Evolutionary conservation across 148 eudicot species (phyloP), one percentile per base, ranked within the genome.

Genomic region (Camellia japonica): DNA sequence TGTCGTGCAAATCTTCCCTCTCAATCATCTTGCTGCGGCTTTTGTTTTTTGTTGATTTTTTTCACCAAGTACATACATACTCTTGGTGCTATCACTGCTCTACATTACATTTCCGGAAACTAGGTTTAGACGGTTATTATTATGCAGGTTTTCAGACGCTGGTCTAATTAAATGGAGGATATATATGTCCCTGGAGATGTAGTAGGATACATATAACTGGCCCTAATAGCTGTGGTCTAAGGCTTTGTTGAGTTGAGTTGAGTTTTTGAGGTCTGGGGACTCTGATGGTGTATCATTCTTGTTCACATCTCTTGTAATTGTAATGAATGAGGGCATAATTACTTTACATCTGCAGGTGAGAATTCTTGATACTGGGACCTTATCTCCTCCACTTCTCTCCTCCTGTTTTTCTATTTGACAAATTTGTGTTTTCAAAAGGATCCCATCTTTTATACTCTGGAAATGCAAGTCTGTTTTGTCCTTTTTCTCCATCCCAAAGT

Each of bases 71-170:
- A 63, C 44, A 5, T 30, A 54, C 18, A 72, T 15, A 52, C 43
- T 62, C 76, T 55, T 38, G 20, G 65, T 74, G 23, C 19, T 30
- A 58, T 15, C 62, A 73, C 13, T 74, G 20, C 23, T 74, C 66
- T 5, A 23, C 30, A 47, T 74, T 43, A 74, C 30, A 13, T 44
- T 61, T 11, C 11, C 5, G 11, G 11, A 30, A 46, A 58, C 3
- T 75, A 60, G 67, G 66, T 75, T 72, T 75, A 75, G 78, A 58
- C 18, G 16, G 68, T 60, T 43, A 42, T 61, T 75, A 20, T 75
- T 61, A 44, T 61, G 78, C 68, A 44, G 78, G 78, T 60, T 44
- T 63, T 5, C 18, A 63, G 68, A 75, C 2, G 20, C 78, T 42
- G 68, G 23, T 61, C 43, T 56, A 42, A 60, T n/a, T 60, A 61